Evolutionary conservation across 2,329 filamentous ascomycete genomes (phyloP), one percentile per base, ranked within the genome.

Genomic region (Camillea tinctor): DNA sequence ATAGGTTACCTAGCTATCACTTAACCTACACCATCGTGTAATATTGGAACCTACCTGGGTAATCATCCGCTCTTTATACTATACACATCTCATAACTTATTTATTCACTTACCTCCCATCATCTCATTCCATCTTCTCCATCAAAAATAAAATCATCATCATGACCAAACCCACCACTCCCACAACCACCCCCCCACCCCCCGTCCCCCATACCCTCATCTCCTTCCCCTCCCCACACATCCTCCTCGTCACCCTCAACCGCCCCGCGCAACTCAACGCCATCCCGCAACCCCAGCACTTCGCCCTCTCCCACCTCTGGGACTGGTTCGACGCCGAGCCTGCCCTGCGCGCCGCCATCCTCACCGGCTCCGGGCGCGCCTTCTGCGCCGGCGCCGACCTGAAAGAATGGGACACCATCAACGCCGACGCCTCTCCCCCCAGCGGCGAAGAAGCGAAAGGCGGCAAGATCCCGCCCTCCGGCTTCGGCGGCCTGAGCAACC

Each of bases 371-470:
- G 87, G 86, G 0, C 77, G 85, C 9, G 86, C 87, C 0, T 91
- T 91, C 68, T 90, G 86, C 71, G 86, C 87, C 0, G 88, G 88
- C 17, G 86, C 86, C 36, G 88, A 90, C 69, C 79, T 91, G 19
- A 86, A 86, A 72, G 87, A 89, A 74, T 89, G 86, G 85, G 76
- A 82, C 59, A 73, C 74, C 8, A 48, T 60, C 49, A 64, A 67
- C 22, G 49, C 55, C 15, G 24, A 36, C 4, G 24, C 54, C 13
- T 13, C 7, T 53, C 13, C 8, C 54, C 8, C 40, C 52, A 13
- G 13, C 50, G 30, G 8, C 56, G 17, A n/a, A n/a, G n/a, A n/a
- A n/a, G 26, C 26, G 3, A 30, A n/a, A 11, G 26, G 26, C 26
- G 65, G 65, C 52, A 63, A 66, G 19, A 76, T 76, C 71, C 69